Percentiles rank a stretch among this genome's conserved stretches.
These are phyloP conservation scores for Trichaptum fuscoviolaceum DNA, from an alignment of 768 basidiomycete species.

Conservation along the genomic window DNA sequence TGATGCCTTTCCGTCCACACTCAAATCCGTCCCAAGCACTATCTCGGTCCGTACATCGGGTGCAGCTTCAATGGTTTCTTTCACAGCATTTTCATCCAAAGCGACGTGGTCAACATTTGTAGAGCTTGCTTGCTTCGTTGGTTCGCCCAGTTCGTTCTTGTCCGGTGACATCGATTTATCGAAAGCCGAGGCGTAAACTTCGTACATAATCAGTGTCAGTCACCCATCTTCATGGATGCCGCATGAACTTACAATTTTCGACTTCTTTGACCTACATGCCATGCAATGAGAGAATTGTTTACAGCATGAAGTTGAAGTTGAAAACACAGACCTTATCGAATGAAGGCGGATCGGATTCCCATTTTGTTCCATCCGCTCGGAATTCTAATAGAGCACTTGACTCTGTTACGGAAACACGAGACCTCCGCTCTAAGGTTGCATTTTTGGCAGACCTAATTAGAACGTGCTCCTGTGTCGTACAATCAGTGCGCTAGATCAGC, in stretches of 20 bases:
- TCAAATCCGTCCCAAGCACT: no score
- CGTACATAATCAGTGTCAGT: background rate
- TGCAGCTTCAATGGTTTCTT: no score
- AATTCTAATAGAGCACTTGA: background rate
- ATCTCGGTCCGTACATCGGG: no score
- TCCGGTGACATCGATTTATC: background rate
- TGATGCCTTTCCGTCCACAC: background rate
- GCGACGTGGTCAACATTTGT: no score
- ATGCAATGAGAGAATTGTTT: background rate
- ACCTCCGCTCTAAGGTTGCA: background rate
- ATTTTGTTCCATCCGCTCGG: background rate
- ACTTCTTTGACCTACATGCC: background rate
- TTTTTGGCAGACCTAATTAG: background rate
- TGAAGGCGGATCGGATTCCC: background rate
- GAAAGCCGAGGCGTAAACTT: background rate
- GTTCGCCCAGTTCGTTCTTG: no score
- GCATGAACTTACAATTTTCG: background rate
- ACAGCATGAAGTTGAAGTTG: background rate
- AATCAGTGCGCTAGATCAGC: background rate
- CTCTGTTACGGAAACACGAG: slow-evolving; percentile 2
- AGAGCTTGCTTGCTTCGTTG: no score
- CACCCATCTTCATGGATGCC: background rate
- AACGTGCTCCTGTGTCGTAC: background rate
- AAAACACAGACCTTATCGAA: background rate
- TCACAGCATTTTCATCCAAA: no score